Evolutionary conservation across 129 eudicot genomes (phyloP), one percentile per base, ranked within the genome.

Genomic region (sunflower (Helianthus annuus)): DNA sequence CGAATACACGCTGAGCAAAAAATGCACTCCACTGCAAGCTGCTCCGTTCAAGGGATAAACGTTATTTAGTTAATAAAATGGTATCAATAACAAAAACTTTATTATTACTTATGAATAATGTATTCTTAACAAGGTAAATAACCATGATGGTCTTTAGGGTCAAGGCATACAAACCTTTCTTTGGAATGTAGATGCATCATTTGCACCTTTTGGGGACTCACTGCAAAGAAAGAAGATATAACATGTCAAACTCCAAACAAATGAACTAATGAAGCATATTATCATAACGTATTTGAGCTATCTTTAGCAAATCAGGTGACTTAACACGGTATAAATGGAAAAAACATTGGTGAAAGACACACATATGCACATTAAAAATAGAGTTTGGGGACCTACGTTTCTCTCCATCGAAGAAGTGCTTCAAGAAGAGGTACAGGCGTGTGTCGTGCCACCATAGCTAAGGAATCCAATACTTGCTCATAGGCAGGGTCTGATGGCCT

Each of bases 1-100:
- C 99, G 96, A 66, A 94, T 94, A 78, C 99, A 90, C 5, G 99
- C 99, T 42, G 99, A 94, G 86, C 99, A 94, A 83, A 94, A 94
- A 17, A 94, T 94, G 82, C 99, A 94, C 84, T 94, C 99, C 68
- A 94, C 99, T 66, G 97, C 97, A 76, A 94, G 99, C 96, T 92
- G 92, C 16, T 57, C 54, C 74, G 74, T 68, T 45, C 53, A 69
- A 40, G 56, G 16, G 27, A 79, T 73, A 27, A 59, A 59, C 75
- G 58, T 60, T 42, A 60, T 11, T 34, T 34, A 58, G 40, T 4
- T 58, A 58, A 58, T 17, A 60, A 32, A 32, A 32, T 14, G 66
- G 45, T 60, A 12, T 2, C 5, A 32, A 59, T 29, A 59, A 34
- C 11, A 60, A 60, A 13, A 29, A 32, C 10, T 11, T 60, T 60